Percentiles rank a stretch among this genome's conserved stretches.
These are phyloP conservation scores for Fusarium tjaetaba DNA, from an alignment of 2,329 filamentous ascomycete genomes.

Conservation along the genomic window DNA sequence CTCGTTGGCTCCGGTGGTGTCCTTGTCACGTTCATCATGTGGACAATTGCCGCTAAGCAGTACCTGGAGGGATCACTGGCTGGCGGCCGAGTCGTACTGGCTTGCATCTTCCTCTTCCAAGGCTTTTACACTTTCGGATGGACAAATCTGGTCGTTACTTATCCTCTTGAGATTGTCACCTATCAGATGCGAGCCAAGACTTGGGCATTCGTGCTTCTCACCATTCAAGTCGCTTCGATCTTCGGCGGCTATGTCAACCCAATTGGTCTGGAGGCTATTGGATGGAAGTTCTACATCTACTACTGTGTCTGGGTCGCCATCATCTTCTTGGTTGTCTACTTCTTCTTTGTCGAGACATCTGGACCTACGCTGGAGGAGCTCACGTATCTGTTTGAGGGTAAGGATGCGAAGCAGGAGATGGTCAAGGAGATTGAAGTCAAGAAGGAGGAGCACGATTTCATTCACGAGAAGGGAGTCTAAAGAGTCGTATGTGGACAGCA, in stretches of 20 bases:
- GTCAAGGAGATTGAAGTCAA: conserved; percentile 27
- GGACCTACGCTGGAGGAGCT: conserved; percentile 51
- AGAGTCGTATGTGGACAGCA: rapidly evolving
- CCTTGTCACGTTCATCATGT: conserved; percentile 52
- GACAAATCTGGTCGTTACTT: conserved; percentile 56
- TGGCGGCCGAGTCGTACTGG: conserved; percentile 50
- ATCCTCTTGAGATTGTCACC: conserved; percentile 55
- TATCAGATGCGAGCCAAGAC: conserved; percentile 56
- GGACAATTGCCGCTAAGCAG: conserved; percentile 52
- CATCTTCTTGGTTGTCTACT: conserved; percentile 51
- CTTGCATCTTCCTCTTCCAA: conserved; percentile 56
- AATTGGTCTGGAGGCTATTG: conserved; percentile 50
- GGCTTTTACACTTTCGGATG: conserved; percentile 55
- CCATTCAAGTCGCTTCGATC: conserved; percentile 51
- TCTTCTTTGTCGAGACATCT: conserved; percentile 53
- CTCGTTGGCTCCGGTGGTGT: conserved; percentile 52
- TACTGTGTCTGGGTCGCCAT: conserved; percentile 53
- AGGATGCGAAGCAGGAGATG: conserved; percentile 27
- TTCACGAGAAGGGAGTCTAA: conserved; percentile 23
- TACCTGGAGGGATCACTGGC: conserved; percentile 49
- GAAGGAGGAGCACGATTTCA: conserved; percentile 33
- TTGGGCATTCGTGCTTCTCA: conserved; percentile 53
- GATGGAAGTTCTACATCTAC: conserved; percentile 55
- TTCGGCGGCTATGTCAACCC: conserved; percentile 55
- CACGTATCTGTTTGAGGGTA: conserved; percentile 40